Conservation (phyloP, 2,329 filamentous ascomycete genomes). For the Endothia cerciana region DNA sequence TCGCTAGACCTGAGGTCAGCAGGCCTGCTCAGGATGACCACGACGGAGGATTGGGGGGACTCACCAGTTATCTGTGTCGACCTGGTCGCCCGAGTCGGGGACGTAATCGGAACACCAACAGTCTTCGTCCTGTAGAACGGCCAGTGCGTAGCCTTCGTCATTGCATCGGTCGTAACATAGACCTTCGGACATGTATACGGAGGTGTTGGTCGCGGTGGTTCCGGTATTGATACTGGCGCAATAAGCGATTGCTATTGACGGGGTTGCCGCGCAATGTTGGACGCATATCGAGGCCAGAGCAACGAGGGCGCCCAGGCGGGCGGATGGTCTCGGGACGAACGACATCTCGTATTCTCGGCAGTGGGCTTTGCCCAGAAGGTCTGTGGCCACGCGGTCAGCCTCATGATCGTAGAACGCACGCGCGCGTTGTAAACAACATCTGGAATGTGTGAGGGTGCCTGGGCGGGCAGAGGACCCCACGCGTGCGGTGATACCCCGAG, state of each 20-base stretch:
- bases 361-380: neutral
- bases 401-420: neutral
- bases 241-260: conserved; percentile 44
- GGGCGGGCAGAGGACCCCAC: neutral
- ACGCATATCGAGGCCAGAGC: conserved; percentile 32
- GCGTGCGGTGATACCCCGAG: neutral
- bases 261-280: conserved; percentile 34
- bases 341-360: neutral
- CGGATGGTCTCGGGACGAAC: conserved; percentile 16
- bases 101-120: conserved; percentile 79
- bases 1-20: conserved; percentile 34
- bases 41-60: neutral
- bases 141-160: conserved; percentile 61
- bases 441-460: conserved; percentile 3
- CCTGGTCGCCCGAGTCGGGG: conserved; percentile 51
- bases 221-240: conserved; percentile 54
- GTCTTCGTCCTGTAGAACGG: conserved; percentile 64
- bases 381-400: conserved; percentile 12
- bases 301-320: conserved; percentile 28
- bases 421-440: conserved; percentile 1
- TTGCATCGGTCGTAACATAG: conserved; percentile 66
- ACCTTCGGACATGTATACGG: conserved; percentile 69
- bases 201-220: conserved; percentile 47
- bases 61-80: conserved; percentile 52
- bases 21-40: too few relatives aligned